Evolutionary conservation across 2,329 filamentous ascomycete genomes (phyloP).

Genomic region (Talaromyces islandicus): DNA sequence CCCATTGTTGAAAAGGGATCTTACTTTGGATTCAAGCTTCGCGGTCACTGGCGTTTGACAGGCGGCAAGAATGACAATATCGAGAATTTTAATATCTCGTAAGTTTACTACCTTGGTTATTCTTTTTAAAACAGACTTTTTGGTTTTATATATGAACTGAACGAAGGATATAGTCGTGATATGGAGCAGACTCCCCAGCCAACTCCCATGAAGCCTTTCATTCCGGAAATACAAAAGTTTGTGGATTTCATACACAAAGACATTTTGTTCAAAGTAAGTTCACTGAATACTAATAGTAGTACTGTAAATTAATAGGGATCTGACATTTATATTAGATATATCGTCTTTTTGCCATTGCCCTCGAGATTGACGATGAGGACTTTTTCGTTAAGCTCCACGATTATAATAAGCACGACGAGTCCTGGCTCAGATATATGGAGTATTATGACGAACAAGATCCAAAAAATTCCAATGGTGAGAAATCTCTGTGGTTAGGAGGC

Average conservation of each 20-base stretch:
- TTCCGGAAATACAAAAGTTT: background rate
- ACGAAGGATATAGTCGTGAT: background rate
- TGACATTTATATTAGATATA: background rate
- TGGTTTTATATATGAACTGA: background rate
- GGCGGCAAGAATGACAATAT: background rate
- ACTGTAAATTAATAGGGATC: background rate
- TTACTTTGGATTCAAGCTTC: background rate
- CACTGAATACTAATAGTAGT: background rate
- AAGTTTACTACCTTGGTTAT: background rate
- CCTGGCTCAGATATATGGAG: background rate
- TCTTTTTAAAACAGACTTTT: background rate
- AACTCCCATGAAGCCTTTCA: background rate
- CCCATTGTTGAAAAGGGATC: background rate
- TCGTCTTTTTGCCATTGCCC: background rate
- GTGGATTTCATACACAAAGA: background rate
- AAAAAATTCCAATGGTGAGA: background rate
- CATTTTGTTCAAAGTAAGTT: background rate
- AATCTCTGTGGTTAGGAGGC: background rate
- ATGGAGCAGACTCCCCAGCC: background rate
- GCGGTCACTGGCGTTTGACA: background rate
- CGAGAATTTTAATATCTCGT: background rate
- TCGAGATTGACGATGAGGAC: background rate
- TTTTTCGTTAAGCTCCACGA: background rate
- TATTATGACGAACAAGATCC: background rate
- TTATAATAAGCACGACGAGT: background rate